These are phyloP conservation scores for Carex scoparia DNA, from an alignment of 176 grass and related monocot genomes.

Conservation along the genomic window DNA sequence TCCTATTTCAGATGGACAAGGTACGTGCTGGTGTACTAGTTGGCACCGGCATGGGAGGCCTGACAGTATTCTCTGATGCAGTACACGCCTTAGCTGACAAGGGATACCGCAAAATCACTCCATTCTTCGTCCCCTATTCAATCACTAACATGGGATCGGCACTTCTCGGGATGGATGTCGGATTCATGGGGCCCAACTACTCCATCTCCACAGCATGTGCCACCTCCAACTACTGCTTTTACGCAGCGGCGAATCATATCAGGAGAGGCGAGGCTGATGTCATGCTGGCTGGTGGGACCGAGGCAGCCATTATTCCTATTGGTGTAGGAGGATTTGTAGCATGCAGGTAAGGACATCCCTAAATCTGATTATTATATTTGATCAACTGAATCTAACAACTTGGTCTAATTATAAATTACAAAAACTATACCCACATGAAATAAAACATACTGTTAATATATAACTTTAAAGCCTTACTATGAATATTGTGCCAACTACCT, in stretches of 20 bases:
- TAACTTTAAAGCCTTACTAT: not conserved
- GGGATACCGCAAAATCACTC: conserved; percentile 73
- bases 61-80: conserved; percentile 76
- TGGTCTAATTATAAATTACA: not conserved
- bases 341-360: conserved; percentile 22
- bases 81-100: conserved; percentile 78
- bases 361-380: not conserved
- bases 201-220: conserved; percentile 96
- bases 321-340: conserved; percentile 92
- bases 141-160: conserved; percentile 97
- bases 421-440: not conserved
- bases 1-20: conserved; percentile 67
- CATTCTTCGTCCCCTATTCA: conserved; percentile 91
- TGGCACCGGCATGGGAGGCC: conserved; percentile 89
- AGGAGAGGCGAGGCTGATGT: conserved; percentile 87
- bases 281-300: conserved; percentile 96
- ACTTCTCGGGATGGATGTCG: conserved; percentile 81
- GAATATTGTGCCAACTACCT: not conserved
- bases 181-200: conserved; percentile 97
- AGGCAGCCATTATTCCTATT: conserved; percentile 86
- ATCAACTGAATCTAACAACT: not conserved
- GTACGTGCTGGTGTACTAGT: conserved; percentile 81
- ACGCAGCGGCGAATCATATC: conserved; percentile 91
- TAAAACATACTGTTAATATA: not conserved
- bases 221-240: conserved; percentile 96